These are phyloP conservation scores for Metrosideros polymorpha DNA, from an alignment of 441 rosid genomes.

Conservation along the genomic window DNA sequence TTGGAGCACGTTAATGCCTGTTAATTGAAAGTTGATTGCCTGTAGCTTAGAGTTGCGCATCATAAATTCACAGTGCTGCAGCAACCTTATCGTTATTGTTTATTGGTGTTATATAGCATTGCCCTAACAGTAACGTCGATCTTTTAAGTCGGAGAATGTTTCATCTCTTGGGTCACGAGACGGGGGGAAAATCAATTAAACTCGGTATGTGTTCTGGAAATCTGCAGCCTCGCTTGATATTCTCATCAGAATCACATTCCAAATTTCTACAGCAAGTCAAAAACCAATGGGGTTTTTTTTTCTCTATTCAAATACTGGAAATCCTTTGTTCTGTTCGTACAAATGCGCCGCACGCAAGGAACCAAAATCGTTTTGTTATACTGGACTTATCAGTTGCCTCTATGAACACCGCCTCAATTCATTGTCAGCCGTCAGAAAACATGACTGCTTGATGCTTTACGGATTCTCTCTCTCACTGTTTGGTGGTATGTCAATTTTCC, in stretches of 20 bases:
- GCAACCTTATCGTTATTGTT: neutral
- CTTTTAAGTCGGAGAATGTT: neutral
- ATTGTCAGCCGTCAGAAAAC: neutral
- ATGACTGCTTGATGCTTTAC: neutral
- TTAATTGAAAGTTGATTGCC: neutral
- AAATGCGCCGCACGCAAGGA: neutral
- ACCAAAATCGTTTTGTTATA: rapidly evolving
- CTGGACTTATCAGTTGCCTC: neutral
- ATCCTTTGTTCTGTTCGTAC: neutral
- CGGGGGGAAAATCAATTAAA: neutral
- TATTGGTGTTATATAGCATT: neutral
- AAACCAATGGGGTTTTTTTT: neutral
- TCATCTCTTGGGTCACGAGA: neutral
- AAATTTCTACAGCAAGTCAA: neutral
- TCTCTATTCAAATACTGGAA: neutral
- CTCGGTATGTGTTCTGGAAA: neutral
- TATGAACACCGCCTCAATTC: neutral
- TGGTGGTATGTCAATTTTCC: neutral
- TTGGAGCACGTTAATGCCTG: neutral
- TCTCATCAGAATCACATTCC: neutral
- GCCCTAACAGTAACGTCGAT: neutral
- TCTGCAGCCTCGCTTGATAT: neutral
- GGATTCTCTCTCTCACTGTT: neutral
- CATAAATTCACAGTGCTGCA: neutral
- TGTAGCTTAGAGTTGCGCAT: neutral